A percentile compares a stretch with the other conserved stretches of the same genome.
Conservation (phyloP, 208 protist genomes). For the Crithidia fasciculata region DNA sequence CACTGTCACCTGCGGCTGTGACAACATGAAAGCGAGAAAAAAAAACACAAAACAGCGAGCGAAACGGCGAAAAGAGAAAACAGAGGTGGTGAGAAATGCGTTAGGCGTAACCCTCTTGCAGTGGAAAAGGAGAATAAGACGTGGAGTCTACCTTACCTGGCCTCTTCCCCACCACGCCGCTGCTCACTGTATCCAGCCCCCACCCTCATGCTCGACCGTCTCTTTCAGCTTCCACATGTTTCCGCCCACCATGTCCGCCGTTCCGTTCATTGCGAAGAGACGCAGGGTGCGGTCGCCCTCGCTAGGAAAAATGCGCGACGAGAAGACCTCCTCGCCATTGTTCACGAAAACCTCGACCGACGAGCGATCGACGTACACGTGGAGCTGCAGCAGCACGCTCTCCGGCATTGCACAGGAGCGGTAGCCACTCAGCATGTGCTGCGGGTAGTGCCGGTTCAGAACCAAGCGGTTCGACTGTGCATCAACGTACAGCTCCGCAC, state of each 20-base stretch:
- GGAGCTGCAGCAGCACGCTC: constrained; percentile 41
- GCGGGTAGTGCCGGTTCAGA: constrained; percentile 66
- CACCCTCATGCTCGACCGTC: constrained; percentile 11
- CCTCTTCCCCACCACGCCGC: too few species aligned
- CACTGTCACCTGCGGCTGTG: too few species aligned
- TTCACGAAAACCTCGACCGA: constrained; percentile 73
- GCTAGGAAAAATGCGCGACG: constrained; percentile 48
- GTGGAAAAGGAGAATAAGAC: too few species aligned
- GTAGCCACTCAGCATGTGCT: constrained; percentile 56
- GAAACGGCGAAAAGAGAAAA: too few species aligned
- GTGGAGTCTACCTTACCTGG: too few species aligned
- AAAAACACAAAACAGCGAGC: too few species aligned
- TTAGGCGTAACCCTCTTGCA: too few species aligned
- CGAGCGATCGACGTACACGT: constrained; percentile 55
- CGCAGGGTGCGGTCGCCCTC: constrained; percentile 41
- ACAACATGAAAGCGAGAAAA: too few species aligned
- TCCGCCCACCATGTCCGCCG: constrained; percentile 30
- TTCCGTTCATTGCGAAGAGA: constrained; percentile 50
- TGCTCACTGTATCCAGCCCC: neutral
- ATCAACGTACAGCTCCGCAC: constrained; percentile 56
- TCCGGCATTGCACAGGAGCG: constrained; percentile 45
- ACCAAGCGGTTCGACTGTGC: constrained; percentile 50
- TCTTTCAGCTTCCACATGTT: constrained; percentile 47
- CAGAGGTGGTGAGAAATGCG: too few species aligned
- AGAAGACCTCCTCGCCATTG: constrained; percentile 44